Percentiles rank a stretch among this genome's conserved stretches.
Evolutionary conservation across 2,329 filamentous ascomycete species (phyloP).

Genomic region (Exserohilum turcica): DNA sequence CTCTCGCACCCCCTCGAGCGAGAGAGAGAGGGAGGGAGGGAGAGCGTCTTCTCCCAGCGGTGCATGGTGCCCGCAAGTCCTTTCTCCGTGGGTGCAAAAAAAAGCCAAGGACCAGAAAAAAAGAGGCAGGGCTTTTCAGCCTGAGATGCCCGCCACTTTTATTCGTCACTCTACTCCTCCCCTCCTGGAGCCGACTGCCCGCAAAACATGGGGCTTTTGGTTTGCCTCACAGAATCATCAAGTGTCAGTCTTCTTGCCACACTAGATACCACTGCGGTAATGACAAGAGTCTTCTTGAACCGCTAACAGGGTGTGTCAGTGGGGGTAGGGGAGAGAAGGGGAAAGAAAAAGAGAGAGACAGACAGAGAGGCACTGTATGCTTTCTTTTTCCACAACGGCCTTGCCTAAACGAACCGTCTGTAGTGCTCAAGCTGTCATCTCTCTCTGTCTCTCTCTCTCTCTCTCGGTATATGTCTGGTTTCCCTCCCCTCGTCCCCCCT

Average conservation of each 20-base stretch:
- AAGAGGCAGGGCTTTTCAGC: constrained; percentile 14
- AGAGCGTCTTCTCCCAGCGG: constrained; percentile 9
- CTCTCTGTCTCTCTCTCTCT: too few species aligned
- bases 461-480: constrained; percentile 22
- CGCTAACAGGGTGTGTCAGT: neutral
- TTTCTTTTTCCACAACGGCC: neutral
- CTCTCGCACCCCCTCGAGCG: too few species aligned
- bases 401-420: neutral
- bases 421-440: constrained; percentile 2
- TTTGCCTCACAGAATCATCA: neutral
- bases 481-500: neutral
- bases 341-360: neutral
- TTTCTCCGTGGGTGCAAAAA: constrained; percentile 3
- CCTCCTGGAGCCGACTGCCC: constrained; percentile 1
- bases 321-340: too few species aligned
- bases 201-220: neutral
- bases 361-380: neutral
- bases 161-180: neutral
- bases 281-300: neutral
- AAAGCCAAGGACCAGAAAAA: constrained; percentile 12
- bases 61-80: constrained; percentile 2
- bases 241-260: neutral
- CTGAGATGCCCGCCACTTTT: constrained; percentile 28
- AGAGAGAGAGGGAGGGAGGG: too few species aligned
- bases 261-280: neutral